Evolutionary conservation across 352 stramenopile genomes (phyloP), one percentile per base, ranked within the genome.

Genomic region (Pythium myriotylum): DNA sequence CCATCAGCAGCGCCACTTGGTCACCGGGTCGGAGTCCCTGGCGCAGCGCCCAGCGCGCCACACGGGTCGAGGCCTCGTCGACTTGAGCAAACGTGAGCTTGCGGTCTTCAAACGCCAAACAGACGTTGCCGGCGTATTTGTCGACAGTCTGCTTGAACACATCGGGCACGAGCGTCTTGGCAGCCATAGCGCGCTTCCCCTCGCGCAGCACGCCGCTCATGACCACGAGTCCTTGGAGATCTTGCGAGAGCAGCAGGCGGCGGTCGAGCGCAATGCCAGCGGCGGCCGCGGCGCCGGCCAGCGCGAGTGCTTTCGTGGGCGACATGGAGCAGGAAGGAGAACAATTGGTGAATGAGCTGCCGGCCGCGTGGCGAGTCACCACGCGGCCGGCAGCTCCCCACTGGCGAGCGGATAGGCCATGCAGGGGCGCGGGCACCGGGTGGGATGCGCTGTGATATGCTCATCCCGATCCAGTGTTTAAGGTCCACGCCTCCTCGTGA

Each of bases 1-100:
- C 79, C 81, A 95, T 93, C 27, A 95, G 64, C 47, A 95, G 62
- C 17, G 77, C 86, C 33, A 89, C 82, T 2, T 77, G 90, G 53
- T 95, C 69, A 22, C 87, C 86, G 0, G 46, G 13, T 23, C 59
- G 55, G 0, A 96, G 54, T 0, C 76, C 78, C 5, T 66, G 54
- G 9, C 63, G 39, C 7, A 91, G 49, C 9, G 73, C 82, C 86
- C 82, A 94, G 56, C 86, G 80, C n/a, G 86, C 82, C 23, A 96
- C 49, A 48, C 83, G 78, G 65, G 95, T 95, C 17, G 79, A 71
- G 26, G 76, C 63, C 22, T 68, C 65, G 57, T 96, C 83, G 12
- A 84, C 74, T 59, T 94, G 59, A 10, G 37, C 35, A 57, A 88
- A 95, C 54, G 80, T 82, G 45, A 84, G 54, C 12, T 52, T 58